Evolutionary conservation across 257 asterid species (phyloP).

Genomic region (Parsonsia alboflavescens): DNA sequence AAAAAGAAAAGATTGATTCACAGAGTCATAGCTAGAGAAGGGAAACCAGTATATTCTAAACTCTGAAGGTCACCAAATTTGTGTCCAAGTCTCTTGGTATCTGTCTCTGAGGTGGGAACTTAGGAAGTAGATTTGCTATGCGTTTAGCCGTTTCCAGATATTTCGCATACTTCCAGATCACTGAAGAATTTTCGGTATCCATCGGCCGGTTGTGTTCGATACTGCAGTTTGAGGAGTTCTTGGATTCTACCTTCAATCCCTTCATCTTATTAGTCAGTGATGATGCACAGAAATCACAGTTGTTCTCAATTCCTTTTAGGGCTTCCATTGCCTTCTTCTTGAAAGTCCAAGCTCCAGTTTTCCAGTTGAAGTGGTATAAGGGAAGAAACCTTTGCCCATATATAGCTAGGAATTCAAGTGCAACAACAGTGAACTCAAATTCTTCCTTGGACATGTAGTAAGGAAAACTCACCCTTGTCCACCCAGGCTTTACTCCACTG

Average conservation of each 20-base stretch:
- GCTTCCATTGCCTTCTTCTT: conserved; percentile 15
- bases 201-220: background rate
- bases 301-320: background rate
- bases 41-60: conserved; percentile 10
- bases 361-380: too few relatives aligned
- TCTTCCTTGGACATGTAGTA: conserved; percentile 64
- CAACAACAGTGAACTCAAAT: conserved; percentile 46
- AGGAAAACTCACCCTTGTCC: conserved; percentile 76
- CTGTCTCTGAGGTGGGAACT: conserved; percentile 32
- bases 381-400: conserved; percentile 49
- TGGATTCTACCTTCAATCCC: conserved; percentile 51
- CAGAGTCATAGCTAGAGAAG: too few relatives aligned
- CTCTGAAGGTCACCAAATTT: conserved; percentile 34
- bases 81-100: conserved; percentile 43
- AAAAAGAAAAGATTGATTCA: too few relatives aligned
- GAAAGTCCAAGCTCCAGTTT: conserved; percentile 42
- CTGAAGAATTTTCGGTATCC: conserved; percentile 8
- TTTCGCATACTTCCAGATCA: conserved; percentile 16
- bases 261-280: conserved; percentile 24
- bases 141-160: conserved; percentile 47
- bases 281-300: background rate
- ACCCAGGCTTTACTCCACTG: conserved; percentile 61
- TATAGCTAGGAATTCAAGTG: conserved; percentile 47
- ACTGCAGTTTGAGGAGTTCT: conserved; percentile 8
- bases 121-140: conserved; percentile 43